Evolutionary conservation across 2,329 filamentous ascomycete species (phyloP), one percentile per base, ranked within the genome.

Genomic region (Alternaria metachromatica): DNA sequence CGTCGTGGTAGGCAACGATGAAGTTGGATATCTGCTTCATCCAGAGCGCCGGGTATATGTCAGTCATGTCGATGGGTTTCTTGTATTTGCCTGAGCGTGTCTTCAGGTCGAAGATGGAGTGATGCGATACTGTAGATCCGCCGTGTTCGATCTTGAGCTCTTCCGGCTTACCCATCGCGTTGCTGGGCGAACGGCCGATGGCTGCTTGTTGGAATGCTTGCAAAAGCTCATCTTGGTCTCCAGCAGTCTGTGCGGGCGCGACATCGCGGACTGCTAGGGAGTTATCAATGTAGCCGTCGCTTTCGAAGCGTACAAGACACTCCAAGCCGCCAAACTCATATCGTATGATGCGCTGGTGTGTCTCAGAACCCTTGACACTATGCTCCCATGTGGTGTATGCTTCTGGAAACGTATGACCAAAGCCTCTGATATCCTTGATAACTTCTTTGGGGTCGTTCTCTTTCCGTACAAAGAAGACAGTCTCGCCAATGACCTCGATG

Each of bases 371-470:
- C 49, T 81, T 83, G 0, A 88, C 85, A 1, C 82, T 83, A 0
- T 69, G 11, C 10, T 86, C 85, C 89, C 89, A 92, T 0, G 83
- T 87, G 0, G 90, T 92, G 70, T 91, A 89, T 1, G 83, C 82
- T 51, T 91, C 88, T 0, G 88, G 88, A 66, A 93, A 92, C 0
- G 87, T 84, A 68, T 92, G 89, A 0, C 90, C 89, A 68, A 84
- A 91, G 0, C 90, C 90, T 15, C 69, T 69, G 0, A 92, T 78
- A n/a, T 82, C 82, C 0, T 78, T 67, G 6, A 92, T 88, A 0
- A 82, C 72, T 67, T 90, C 87, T 0, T 76, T 85, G 0, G 89
- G 88, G 0, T 86, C 84, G 48, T 87, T 88, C 69, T 90, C 89
- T 21, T 86, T 83, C 1, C 90, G 86, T 12, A 89, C 76, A 53